Conservation (phyloP, 768 basidiomycete genomes). For the Mycena epipterygia region DNA sequence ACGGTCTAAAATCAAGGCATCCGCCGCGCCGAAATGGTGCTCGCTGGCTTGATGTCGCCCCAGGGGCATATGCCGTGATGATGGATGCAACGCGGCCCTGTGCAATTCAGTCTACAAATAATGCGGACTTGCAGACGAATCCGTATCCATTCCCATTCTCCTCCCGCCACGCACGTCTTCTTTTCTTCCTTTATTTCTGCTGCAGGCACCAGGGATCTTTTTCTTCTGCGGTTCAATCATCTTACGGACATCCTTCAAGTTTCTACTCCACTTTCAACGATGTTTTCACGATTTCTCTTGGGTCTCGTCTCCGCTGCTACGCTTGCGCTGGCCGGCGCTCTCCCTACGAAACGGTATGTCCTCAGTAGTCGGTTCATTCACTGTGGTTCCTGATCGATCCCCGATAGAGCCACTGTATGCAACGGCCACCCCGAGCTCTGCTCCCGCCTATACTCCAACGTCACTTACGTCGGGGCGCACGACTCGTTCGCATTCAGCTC, state of each 20-base stretch:
- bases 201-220: background rate
- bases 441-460: slow-evolving; percentile 54
- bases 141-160: background rate
- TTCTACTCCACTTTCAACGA: background rate
- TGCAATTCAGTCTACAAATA: too few relatives aligned
- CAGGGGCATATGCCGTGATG: too few relatives aligned
- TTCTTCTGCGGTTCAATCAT: background rate
- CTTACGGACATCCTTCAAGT: too few relatives aligned
- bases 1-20: too few relatives aligned
- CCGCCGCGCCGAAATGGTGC: too few relatives aligned
- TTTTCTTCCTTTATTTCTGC: background rate
- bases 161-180: background rate
- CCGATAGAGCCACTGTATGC: background rate
- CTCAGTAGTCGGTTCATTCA: too few relatives aligned
- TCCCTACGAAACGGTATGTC: slow-evolving; percentile 13
- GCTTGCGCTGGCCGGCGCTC: slow-evolving; percentile 16
- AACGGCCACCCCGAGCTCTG: slow-evolving; percentile 59
- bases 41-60: too few relatives aligned
- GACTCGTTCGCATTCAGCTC: slow-evolving; percentile 26
- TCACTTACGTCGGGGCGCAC: slow-evolving; percentile 47
- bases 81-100: too few relatives aligned
- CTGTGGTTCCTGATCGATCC: too few relatives aligned
- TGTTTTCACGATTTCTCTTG: slow-evolving; percentile 24
- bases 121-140: too few relatives aligned
- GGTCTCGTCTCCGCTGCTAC: slow-evolving; percentile 7